Base-by-base conservation (phyloP, 2,329 filamentous ascomycete genomes). In the Ilyonectria sp. region DNA sequence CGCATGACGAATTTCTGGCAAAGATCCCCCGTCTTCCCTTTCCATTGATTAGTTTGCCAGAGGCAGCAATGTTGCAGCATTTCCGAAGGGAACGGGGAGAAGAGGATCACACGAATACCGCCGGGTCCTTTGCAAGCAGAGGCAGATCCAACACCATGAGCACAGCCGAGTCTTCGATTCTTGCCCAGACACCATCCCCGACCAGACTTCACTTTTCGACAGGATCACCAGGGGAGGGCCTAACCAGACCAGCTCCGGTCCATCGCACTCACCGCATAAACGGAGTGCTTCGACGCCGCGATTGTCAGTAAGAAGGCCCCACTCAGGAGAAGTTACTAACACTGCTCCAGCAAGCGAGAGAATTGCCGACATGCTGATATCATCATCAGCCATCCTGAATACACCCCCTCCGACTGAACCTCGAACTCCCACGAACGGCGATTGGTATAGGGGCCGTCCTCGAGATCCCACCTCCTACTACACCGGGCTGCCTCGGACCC, bases 41-140 rank as follows among this genome's bases (percentile, higher is more conserved):
- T 40, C 75, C 77, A 10, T 74, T 83, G 13, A 78, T 83, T 53
- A 81, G 80, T 59, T 71, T 83, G 17, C 76, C 78, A 1, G 80
- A 82, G 40, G 81, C 81, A 15, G 79, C 80, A 2, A 75, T 75
- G 66, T 31, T 79, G 19, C 81, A 82, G 52, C 74, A 74, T 8
- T 71, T 76, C 26, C 77, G 80, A 21, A 67, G 78, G 46, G 74
- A 78, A 19, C 66, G 78, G 15, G 80, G 80, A 7, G 78, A 82
- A 53, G 80, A 82, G 60, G 81, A 82, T 40, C 79, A 82, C 53
- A 82, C 78, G 1, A 76, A 80, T 37, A 64, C 70, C 4, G 74
- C 70, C 2, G 65, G 68, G 1, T 75, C 74, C 0, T 81, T 81
- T 63, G 75, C 72, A 3, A 71, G 72, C 26, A 76, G 71, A 60